Evolutionary conservation across 2,329 filamentous ascomycete species (phyloP).

Genomic region (Emergomyces africanus): DNA sequence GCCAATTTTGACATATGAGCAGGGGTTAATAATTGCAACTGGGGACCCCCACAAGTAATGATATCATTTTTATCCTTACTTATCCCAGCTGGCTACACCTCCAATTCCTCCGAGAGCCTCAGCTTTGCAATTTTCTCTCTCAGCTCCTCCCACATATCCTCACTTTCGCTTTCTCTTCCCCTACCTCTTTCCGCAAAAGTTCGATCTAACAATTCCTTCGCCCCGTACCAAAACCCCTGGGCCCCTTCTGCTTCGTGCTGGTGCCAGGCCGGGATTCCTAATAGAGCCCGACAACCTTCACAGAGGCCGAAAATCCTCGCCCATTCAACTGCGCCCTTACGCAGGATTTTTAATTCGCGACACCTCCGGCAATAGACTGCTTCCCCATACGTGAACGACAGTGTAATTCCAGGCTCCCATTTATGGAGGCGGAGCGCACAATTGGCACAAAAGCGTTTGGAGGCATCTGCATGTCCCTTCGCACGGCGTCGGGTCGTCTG

Average conservation of each 20-base stretch:
- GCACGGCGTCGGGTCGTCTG: slow-evolving; percentile 10
- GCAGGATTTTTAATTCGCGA: neutral
- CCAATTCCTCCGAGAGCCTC: neutral
- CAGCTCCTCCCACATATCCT: neutral
- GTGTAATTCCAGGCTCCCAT: slow-evolving; percentile 10
- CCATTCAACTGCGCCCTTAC: neutral
- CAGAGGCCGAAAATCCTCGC: neutral
- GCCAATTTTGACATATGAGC: neutral
- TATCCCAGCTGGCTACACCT: neutral
- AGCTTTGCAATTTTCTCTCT: neutral
- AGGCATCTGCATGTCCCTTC: slow-evolving; percentile 11
- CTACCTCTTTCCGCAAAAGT: neutral
- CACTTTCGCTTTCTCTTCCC: neutral
- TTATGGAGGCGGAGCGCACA: slow-evolving; percentile 10
- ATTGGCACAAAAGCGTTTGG: slow-evolving; percentile 11
- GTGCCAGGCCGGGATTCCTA: neutral
- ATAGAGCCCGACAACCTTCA: neutral
- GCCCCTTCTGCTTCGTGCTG: neutral
- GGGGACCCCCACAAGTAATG: neutral
- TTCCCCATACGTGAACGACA: slow-evolving; percentile 1
- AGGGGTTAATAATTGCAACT: neutral
- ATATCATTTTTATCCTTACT: neutral
- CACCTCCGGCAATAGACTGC: slow-evolving; percentile 1
- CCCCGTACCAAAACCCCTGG: neutral
- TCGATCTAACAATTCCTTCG: neutral